phyloP scores from a whole-genome alignment of 371 early-diverging fungal genomes.

The Parasitella parasitica region DNA sequence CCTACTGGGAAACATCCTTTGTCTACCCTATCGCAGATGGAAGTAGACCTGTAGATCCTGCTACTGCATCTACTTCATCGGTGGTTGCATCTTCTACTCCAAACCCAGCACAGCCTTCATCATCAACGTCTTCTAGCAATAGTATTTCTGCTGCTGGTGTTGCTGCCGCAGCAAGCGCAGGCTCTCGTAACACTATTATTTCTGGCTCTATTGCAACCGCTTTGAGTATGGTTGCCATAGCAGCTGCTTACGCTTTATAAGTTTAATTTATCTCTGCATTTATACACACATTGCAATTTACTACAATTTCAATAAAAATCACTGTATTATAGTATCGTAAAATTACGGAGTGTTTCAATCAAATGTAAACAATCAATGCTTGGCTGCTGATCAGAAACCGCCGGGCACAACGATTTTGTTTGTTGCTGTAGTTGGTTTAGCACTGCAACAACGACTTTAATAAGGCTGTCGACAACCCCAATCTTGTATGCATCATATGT shows the following conservation, averaged over 20 bases:
- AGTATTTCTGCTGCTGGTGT: background rate
- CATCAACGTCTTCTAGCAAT: background rate
- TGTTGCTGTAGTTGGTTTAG: background rate
- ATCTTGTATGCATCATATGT: background rate
- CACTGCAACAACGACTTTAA: background rate
- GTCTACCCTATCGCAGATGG: conserved; percentile 28
- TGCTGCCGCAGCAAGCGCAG: background rate
- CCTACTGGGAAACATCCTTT: conserved; percentile 48
- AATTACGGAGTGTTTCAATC: too few species aligned
- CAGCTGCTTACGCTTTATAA: background rate
- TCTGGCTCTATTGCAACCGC: background rate
- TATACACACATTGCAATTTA: background rate
- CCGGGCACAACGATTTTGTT: background rate
- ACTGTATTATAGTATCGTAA: too few species aligned
- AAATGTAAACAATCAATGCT: background rate
- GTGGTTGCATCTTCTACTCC: background rate
- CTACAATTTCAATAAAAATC: too few species aligned
- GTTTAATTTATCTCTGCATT: background rate
- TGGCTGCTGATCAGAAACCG: background rate
- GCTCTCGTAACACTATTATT: background rate
- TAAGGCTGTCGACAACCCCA: too few species aligned
- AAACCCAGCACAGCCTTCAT: background rate
- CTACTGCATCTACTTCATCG: background rate
- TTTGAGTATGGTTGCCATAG: conserved; percentile 1
- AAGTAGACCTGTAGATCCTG: background rate